These are phyloP conservation scores for Dichotomocladium elegans DNA, from an alignment of 371 early-diverging fungal genomes.

Conservation along the genomic window DNA sequence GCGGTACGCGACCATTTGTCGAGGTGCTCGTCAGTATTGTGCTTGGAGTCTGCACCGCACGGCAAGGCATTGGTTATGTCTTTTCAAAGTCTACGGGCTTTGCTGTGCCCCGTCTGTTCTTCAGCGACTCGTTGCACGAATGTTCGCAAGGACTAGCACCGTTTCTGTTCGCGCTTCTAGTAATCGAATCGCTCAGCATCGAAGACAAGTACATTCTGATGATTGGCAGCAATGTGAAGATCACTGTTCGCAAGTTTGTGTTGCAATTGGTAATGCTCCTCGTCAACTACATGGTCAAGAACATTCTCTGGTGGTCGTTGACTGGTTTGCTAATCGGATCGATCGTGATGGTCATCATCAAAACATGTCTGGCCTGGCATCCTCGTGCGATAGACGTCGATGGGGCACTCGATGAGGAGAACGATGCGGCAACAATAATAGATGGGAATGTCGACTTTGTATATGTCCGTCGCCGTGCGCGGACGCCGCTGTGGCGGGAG, in stretches of 20 bases:
- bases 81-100: conserved; percentile 58
- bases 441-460: conserved; percentile 13
- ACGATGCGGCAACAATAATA: neutral
- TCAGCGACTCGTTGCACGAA: conserved; percentile 58
- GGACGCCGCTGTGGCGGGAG: conserved; percentile 40
- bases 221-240: conserved; percentile 31
- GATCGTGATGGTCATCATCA: conserved; percentile 34
- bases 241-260: conserved; percentile 42
- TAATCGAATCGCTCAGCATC: conserved; percentile 53
- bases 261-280: conserved; percentile 50
- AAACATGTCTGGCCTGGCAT: conserved; percentile 19
- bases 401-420: neutral
- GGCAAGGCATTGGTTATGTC: conserved; percentile 45
- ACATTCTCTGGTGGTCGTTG: conserved; percentile 61
- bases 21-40: conserved; percentile 27
- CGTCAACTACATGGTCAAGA: conserved; percentile 51
- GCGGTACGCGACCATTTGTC: conserved; percentile 42
- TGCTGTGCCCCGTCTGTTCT: conserved; percentile 53
- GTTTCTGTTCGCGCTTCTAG: conserved; percentile 52
- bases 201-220: conserved; percentile 48
- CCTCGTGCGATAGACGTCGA: too few relatives aligned
- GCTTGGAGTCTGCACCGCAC: conserved; percentile 22
- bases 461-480: conserved; percentile 20
- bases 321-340: conserved; percentile 50
- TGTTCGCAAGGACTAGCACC: conserved; percentile 59